A percentile compares a stretch with the other conserved stretches of the same genome.
phyloP scores from a whole-genome alignment of 257 asterid species.

The Capsicum rhomboideum region DNA sequence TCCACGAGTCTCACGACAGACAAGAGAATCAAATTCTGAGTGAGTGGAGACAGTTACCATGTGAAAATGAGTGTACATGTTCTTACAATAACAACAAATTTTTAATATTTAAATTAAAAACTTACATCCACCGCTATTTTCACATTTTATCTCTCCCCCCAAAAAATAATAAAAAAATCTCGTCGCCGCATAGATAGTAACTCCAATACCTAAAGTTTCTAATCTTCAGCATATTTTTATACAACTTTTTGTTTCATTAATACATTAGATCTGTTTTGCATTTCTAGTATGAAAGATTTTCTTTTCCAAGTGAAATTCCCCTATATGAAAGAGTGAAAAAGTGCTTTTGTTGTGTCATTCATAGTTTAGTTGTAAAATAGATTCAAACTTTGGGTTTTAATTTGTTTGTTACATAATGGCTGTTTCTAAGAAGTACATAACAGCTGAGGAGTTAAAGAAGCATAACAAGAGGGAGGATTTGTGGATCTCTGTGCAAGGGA shows the following conservation, averaged over 20 bases:
- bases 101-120: background rate
- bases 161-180: background rate
- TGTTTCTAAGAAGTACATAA: constrained; percentile 9
- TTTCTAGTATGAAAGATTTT: too few relatives aligned
- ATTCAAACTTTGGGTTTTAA: background rate
- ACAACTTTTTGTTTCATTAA: background rate
- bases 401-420: background rate
- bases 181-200: background rate
- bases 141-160: background rate
- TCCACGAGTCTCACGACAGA: background rate
- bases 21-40: background rate
- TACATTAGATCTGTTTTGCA: background rate
- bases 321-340: too few relatives aligned
- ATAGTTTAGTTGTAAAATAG: too few relatives aligned
- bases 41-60: background rate
- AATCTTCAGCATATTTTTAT: background rate
- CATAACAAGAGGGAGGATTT: constrained; percentile 28
- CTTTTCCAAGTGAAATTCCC: too few relatives aligned
- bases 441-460: constrained; percentile 25
- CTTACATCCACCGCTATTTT: background rate
- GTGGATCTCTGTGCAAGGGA: constrained; percentile 40
- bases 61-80: background rate
- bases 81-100: background rate
- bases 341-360: too few relatives aligned
- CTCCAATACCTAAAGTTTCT: background rate